phyloP scores from a whole-genome alignment of 1,139 yeast genomes.

The Zygosaccharomyces pseudobailii region DNA sequence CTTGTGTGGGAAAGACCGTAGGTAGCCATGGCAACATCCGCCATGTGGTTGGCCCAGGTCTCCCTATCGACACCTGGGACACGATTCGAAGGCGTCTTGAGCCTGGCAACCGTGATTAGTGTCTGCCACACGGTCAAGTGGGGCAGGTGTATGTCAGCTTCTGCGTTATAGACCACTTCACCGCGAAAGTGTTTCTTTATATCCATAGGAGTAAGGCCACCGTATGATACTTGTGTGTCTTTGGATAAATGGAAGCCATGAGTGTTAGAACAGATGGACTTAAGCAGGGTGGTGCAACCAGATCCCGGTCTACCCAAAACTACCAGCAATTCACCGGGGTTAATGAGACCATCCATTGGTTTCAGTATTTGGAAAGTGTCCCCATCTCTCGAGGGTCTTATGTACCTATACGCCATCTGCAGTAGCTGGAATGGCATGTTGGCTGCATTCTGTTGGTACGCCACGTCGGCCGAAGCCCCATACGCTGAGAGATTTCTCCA shows the following conservation, averaged over 20 bases:
- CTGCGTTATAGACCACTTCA: slow-evolving; percentile 71
- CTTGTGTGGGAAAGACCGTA: slow-evolving; percentile 64
- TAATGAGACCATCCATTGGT: slow-evolving; percentile 60
- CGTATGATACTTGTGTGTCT: slow-evolving; percentile 45
- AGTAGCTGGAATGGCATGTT: slow-evolving; percentile 40
- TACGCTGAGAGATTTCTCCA: slow-evolving; percentile 64
- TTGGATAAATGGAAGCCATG: slow-evolving; percentile 61
- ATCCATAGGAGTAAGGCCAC: slow-evolving; percentile 46
- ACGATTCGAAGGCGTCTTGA: slow-evolving; percentile 64
- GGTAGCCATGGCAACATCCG: slow-evolving; percentile 66
- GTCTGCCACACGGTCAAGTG: slow-evolving; percentile 69
- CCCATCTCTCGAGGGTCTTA: slow-evolving; percentile 26
- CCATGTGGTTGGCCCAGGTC: slow-evolving; percentile 53
- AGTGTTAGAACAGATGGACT: slow-evolving; percentile 62
- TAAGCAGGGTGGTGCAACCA: slow-evolving; percentile 75
- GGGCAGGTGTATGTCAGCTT: slow-evolving; percentile 66
- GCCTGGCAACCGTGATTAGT: slow-evolving; percentile 54
- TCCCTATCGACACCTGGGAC: slow-evolving; percentile 53
- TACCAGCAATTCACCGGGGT: slow-evolving; percentile 69
- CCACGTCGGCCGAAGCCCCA: slow-evolving; percentile 74
- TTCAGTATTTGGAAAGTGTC: slow-evolving; percentile 50
- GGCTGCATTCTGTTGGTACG: slow-evolving; percentile 67
- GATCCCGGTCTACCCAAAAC: slow-evolving; percentile 81
- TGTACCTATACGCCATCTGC: slow-evolving; percentile 20
- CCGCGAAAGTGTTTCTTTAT: slow-evolving; percentile 53